phyloP scores from a whole-genome alignment of 306 rosid species.

The Trifolium dubium region DNA sequence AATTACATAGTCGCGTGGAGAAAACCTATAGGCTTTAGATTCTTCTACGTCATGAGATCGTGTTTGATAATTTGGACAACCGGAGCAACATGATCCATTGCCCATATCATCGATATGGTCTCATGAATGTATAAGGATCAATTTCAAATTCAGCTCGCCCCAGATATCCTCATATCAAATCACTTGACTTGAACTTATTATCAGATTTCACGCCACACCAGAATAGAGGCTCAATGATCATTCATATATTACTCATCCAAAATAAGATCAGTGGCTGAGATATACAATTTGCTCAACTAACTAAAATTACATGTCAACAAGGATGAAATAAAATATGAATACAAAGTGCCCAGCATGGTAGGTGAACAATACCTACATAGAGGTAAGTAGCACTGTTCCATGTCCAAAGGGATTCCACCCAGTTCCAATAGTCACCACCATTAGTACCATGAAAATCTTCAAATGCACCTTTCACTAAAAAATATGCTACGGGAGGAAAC shows the following conservation, averaged over 20 bases:
- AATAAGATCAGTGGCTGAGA: too few relatives aligned
- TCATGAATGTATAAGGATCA: neutral
- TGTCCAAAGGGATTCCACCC: conserved; percentile 93
- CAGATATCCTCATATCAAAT: neutral
- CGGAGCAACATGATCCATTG: neutral
- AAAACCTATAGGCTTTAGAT: too few relatives aligned
- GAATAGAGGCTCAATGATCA: neutral
- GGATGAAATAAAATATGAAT: conserved; percentile 67
- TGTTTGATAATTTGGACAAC: too few relatives aligned
- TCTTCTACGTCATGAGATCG: too few relatives aligned
- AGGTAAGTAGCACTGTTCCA: conserved; percentile 98
- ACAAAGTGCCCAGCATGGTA: conserved; percentile 93
- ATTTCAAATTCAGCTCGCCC: neutral
- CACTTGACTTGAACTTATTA: neutral
- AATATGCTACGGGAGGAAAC: conserved; percentile 72
- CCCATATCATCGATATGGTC: neutral
- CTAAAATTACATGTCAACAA: conserved; percentile 58
- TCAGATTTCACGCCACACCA: conserved; percentile 6
- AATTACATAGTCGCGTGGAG: too few relatives aligned
- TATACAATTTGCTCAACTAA: neutral
- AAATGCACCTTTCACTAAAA: conserved; percentile 59
- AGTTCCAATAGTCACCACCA: conserved; percentile 78
- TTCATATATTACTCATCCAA: neutral
- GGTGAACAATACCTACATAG: conserved; percentile 74
- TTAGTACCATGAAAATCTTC: conserved; percentile 51